Percentiles rank a stretch among this genome's conserved stretches.
These are phyloP conservation scores for Neurospora tetraspora DNA, from an alignment of 495 filamentous ascomycete species.

Conservation along the genomic window DNA sequence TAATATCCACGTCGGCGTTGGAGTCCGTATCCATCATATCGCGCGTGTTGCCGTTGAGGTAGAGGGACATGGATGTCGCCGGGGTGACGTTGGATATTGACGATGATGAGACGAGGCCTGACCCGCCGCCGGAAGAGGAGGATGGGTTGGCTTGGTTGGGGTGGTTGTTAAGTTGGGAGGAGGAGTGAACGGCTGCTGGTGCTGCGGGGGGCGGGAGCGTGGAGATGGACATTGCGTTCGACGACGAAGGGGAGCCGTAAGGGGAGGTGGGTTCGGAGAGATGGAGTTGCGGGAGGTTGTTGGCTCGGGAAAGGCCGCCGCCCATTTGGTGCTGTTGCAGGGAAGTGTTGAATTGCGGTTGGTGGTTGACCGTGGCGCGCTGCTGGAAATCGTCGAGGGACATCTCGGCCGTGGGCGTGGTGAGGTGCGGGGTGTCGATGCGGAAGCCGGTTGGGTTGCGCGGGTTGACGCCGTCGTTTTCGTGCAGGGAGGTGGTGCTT, in stretches of 20 bases:
- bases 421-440: conserved; percentile 21
- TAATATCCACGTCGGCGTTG: not conserved
- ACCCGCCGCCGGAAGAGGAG: not conserved
- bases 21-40: not conserved
- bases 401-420: conserved; percentile 29
- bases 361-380: not conserved
- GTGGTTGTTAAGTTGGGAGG: not conserved
- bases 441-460: not conserved
- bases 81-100: not conserved
- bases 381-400: conserved; percentile 23
- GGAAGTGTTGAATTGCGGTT: not conserved
- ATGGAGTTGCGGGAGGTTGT: not conserved
- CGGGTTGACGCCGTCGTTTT: not conserved
- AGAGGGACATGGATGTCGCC: not conserved
- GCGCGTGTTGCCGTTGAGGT: not conserved
- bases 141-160: not conserved
- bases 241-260: not conserved
- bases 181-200: not conserved
- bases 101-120: not conserved
- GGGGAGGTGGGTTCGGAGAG: not conserved
- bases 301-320: not conserved
- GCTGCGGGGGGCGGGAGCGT: not conserved
- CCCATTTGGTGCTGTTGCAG: not conserved
- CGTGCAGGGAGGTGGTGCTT: not conserved
- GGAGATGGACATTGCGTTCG: not conserved